Conservation (phyloP, 2,329 filamentous ascomycete genomes). For the Xenoacremonium recifei region DNA sequence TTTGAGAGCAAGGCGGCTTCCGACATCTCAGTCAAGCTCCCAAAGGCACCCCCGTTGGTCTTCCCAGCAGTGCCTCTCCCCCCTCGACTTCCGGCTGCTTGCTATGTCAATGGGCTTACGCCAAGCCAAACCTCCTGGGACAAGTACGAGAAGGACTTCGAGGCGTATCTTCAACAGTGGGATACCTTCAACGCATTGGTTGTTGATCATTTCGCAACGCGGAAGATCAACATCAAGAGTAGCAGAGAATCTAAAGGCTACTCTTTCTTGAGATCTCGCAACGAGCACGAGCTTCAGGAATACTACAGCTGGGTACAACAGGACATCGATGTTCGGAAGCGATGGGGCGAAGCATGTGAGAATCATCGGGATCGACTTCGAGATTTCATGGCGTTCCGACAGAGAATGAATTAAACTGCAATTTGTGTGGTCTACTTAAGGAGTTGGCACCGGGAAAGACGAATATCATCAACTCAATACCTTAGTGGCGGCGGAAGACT, state of each 20-base stretch:
- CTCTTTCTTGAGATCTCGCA: slow-evolving; percentile 41
- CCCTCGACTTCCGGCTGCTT: slow-evolving; percentile 45
- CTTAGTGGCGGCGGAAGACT: no score
- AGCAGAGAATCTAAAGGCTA: slow-evolving; percentile 42
- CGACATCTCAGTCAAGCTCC: slow-evolving; percentile 36
- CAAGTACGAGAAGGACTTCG: slow-evolving; percentile 53
- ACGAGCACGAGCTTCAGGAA: slow-evolving; percentile 48
- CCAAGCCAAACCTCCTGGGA: slow-evolving; percentile 44
- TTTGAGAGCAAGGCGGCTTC: slow-evolving; percentile 53
- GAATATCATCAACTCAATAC: no score
- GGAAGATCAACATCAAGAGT: slow-evolving; percentile 43
- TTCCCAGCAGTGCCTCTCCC: slow-evolving; percentile 51
- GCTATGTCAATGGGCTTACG: slow-evolving; percentile 42
- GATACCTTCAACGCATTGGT: slow-evolving; percentile 49
- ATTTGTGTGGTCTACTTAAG: not conserved
- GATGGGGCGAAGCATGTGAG: slow-evolving; percentile 59
- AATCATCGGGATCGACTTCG: slow-evolving; percentile 59
- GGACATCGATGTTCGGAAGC: slow-evolving; percentile 60
- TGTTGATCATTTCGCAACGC: slow-evolving; percentile 54
- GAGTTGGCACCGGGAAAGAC: not conserved
- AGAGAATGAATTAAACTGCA: slow-evolving; percentile 38
- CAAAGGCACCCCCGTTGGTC: slow-evolving; percentile 33
- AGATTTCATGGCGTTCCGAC: slow-evolving; percentile 52
- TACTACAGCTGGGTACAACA: slow-evolving; percentile 63
- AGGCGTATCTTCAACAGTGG: slow-evolving; percentile 52